These are phyloP conservation scores for Evernia prunastri DNA, from an alignment of 495 filamentous ascomycete genomes.

Conservation along the genomic window DNA sequence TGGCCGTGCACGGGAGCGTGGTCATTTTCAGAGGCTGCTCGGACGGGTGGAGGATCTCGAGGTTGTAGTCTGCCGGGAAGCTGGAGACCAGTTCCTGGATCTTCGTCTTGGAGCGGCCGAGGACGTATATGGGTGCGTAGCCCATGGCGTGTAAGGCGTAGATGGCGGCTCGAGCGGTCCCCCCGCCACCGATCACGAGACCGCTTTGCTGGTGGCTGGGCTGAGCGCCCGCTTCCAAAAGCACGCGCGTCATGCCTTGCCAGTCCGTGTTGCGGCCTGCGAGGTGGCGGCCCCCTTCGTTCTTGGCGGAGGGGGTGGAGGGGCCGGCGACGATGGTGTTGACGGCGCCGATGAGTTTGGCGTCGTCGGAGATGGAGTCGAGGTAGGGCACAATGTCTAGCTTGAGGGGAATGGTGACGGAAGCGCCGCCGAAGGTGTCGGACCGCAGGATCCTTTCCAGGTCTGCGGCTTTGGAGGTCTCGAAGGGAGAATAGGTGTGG, in stretches of 20 bases:
- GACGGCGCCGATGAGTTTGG: slow-evolving; percentile 79
- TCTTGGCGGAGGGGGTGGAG: slow-evolving; percentile 18
- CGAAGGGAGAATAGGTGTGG: slow-evolving; percentile 73
- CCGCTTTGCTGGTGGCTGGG: slow-evolving; percentile 39
- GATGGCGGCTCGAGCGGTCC: slow-evolving; percentile 86
- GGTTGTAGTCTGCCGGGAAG: slow-evolving; percentile 70
- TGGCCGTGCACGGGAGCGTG: slow-evolving; percentile 59
- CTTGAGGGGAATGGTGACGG: slow-evolving; percentile 94
- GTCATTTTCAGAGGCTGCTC: slow-evolving; percentile 44
- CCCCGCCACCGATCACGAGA: slow-evolving; percentile 83
- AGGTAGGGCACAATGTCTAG: slow-evolving; percentile 76
- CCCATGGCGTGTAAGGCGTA: slow-evolving; percentile 77
- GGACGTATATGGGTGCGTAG: slow-evolving; percentile 78
- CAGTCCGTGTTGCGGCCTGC: slow-evolving; percentile 94
- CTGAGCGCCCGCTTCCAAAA: slow-evolving; percentile 64
- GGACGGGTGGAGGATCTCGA: slow-evolving; percentile 54
- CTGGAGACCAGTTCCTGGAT: slow-evolving; percentile 57
- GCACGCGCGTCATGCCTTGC: slow-evolving; percentile 78
- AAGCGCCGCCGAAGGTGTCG: slow-evolving; percentile 80
- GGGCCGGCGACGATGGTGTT: slow-evolving; percentile 75
- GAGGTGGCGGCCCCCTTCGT: slow-evolving; percentile 44
- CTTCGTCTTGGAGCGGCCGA: slow-evolving; percentile 68
- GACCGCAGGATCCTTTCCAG: slow-evolving; percentile 61
- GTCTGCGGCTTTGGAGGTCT: slow-evolving; percentile 62
- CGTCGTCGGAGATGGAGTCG: slow-evolving; percentile 72